Base-by-base conservation (phyloP, 1,284 basidiomycete genomes). In the Nidula niveotomentosa region DNA sequence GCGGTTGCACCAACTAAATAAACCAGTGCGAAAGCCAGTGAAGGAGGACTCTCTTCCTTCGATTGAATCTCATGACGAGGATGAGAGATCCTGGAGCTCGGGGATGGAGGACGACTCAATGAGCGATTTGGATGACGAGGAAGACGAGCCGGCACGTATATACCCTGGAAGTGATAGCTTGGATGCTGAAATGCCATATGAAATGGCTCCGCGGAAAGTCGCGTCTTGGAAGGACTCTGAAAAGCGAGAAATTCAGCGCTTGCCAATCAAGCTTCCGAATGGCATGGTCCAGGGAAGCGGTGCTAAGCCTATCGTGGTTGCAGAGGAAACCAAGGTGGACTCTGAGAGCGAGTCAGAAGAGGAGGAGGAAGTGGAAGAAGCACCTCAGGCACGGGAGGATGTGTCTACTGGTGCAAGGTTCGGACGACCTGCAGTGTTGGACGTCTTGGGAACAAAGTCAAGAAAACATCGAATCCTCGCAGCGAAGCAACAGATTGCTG, bases 401-500 rank as follows among this genome's bases (percentile, higher is more conserved):
- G 83, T 90, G 17, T 74, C 90, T 9, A 92, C 90, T 33, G 88
- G 86, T 44, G 85, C 88, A 58, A 84, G 88, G 39, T 93, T 94
- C 65, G 92, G 94, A 17, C 84, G 93, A 46, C 84, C 85, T 54
- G 88, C 91, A 13, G 85, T 96, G 8, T 76, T 85, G 17, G 90
- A 93, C 63, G 83, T 96, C 53, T 76, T 96, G 36, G 70, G 75
- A 30, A 85, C 78, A 55, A 79, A 78, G 66, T 92, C 91, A 49
- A 83, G 89, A 56, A 84, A 82, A 55, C 77, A 77, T 45, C 83
- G 86, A 60, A 78, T 96, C 62, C 87, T 88, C 57, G 80, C 78
- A 50, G 94, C 94, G 17, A 95, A 96, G 64, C 92, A 94, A 66
- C 93, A 96, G 69, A 91, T 96, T 55, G 94, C 94, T 1, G 76